Evolutionary conservation across 2,329 filamentous ascomycete genomes (phyloP).

Genomic region (Exophiala aquamarina): DNA sequence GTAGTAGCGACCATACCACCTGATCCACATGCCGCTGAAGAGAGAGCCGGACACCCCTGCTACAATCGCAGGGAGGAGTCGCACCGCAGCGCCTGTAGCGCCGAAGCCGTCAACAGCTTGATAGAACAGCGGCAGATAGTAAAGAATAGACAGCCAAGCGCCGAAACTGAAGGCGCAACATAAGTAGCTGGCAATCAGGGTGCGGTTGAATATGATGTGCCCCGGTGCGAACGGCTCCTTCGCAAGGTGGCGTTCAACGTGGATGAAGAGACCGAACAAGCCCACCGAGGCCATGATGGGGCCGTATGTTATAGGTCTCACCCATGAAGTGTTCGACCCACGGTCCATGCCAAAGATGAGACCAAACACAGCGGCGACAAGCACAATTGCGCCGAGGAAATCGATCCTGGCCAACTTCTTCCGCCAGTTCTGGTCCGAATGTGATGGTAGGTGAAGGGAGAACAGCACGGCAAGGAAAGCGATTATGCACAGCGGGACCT

Average conservation of each 20-base stretch:
- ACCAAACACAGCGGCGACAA: conserved; percentile 66
- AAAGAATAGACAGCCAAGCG: conserved; percentile 60
- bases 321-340: conserved; percentile 72
- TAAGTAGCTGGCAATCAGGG: conserved; percentile 65
- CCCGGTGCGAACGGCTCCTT: conserved; percentile 72
- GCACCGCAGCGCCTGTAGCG: conserved; percentile 63
- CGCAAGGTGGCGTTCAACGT: conserved; percentile 68
- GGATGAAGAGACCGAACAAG: conserved; percentile 66
- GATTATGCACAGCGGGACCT: conserved; percentile 66
- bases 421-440: conserved; percentile 55
- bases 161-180: conserved; percentile 72
- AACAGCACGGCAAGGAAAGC: conserved; percentile 65
- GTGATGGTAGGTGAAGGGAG: conserved; percentile 59
- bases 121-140: conserved; percentile 74
- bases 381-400: conserved; percentile 67
- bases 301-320: conserved; percentile 55
- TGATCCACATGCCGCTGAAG: conserved; percentile 65
- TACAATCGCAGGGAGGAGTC: conserved; percentile 67
- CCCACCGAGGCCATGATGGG: conserved; percentile 56
- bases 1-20: conserved; percentile 70
- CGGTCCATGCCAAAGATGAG: conserved; percentile 70
- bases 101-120: conserved; percentile 68
- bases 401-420: conserved; percentile 68
- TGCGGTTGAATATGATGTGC: conserved; percentile 68
- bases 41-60: conserved; percentile 65